Conservation (phyloP, 2,329 filamentous ascomycete genomes). For the Fusarium foetens region DNA sequence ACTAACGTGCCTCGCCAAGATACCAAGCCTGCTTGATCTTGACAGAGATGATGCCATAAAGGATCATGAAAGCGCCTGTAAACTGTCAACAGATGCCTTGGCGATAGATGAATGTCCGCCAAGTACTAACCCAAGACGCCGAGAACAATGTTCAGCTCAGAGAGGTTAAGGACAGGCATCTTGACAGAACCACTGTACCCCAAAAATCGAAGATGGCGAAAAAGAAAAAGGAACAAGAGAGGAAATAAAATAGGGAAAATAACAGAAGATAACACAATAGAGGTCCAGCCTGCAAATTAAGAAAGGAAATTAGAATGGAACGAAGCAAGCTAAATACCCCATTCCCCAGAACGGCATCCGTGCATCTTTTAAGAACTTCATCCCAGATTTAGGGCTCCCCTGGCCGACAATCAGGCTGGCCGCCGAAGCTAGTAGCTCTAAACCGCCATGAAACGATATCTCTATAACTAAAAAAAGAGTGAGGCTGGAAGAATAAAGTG, state of each 20-base stretch:
- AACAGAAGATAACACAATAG: not conserved
- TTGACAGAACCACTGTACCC: not conserved
- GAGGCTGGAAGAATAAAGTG: not conserved
- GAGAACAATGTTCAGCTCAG: not conserved
- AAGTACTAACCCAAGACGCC: not conserved
- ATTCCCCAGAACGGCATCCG: not conserved
- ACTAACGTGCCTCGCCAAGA: conserved; percentile 63
- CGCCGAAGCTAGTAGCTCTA: not conserved
- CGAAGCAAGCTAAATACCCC: not conserved
- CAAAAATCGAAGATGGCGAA: not conserved
- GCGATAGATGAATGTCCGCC: not conserved
- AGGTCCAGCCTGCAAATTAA: not conserved
- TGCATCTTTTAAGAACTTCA: not conserved
- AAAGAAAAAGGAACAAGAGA: not conserved
- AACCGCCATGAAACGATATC: not conserved
- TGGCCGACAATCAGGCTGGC: not conserved
- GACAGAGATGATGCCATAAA: conserved; percentile 61
- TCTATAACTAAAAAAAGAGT: not conserved
- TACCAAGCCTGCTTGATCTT: conserved; percentile 65
- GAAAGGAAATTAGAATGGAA: not conserved
- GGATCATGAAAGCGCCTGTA: conserved; percentile 57
- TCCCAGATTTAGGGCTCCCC: not conserved
- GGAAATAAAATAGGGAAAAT: not conserved
- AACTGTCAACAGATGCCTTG: not conserved
- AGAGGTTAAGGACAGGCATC: not conserved